A percentile compares a stretch with the other conserved stretches of the same genome.
These are phyloP conservation scores for Calamus simplicifolius DNA, from an alignment of 176 grass and related monocot species.

Conservation along the genomic window DNA sequence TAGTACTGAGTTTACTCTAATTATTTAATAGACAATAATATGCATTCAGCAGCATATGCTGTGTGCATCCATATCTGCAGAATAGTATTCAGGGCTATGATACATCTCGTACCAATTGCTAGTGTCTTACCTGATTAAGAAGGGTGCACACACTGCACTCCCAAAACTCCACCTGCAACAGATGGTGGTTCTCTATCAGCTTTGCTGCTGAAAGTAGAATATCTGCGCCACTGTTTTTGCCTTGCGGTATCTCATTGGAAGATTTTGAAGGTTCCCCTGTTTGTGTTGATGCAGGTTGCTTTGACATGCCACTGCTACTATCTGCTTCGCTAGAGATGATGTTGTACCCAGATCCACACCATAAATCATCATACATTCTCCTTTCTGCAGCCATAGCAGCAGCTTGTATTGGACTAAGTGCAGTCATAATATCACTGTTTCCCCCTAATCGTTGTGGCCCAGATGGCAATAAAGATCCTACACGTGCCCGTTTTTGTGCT, in stretches of 20 bases:
- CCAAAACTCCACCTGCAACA: constrained; percentile 38
- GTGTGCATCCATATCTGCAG: too few species aligned
- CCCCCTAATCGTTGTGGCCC: constrained; percentile 80
- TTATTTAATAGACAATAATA: too few species aligned
- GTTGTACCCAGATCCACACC: constrained; percentile 60
- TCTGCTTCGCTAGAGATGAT: constrained; percentile 3
- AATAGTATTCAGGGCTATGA: too few species aligned
- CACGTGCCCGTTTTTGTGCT: constrained; percentile 71
- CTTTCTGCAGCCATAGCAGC: constrained; percentile 94
- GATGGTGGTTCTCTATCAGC: constrained; percentile 4
- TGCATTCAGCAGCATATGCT: too few species aligned
- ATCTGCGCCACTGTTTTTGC: not conserved
- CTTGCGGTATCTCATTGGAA: not conserved
- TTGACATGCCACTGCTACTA: not conserved
- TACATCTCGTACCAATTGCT: too few species aligned
- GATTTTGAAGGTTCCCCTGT: constrained; percentile 14
- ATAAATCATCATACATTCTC: constrained; percentile 92
- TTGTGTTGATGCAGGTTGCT: constrained; percentile 3
- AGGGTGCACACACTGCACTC: constrained; percentile 79
- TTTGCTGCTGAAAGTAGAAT: constrained; percentile 10
- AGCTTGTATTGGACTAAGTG: constrained; percentile 88
- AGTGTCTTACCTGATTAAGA: constrained; percentile 59
- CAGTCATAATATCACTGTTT: constrained; percentile 72
- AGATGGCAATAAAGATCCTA: constrained; percentile 54
- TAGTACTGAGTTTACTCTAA: too few species aligned